Conservation (phyloP, 768 basidiomycete species). For the Panus rudis region DNA sequence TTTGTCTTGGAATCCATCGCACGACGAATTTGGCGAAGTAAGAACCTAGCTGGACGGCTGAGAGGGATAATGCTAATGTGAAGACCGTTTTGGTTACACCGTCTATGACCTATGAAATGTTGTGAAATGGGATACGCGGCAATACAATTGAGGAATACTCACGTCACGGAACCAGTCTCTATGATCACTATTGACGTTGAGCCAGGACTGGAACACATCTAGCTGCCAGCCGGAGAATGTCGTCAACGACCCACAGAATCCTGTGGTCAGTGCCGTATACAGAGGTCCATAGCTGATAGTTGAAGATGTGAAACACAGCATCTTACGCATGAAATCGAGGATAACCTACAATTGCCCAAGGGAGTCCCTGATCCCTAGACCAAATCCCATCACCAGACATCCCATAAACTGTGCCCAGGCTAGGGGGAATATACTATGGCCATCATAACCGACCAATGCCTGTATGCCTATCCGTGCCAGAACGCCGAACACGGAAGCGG, state of each 20-base stretch:
- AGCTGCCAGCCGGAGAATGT: conserved; percentile 96
- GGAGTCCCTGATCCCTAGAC: conserved; percentile 60
- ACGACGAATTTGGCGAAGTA: conserved; percentile 43
- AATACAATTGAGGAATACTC: conserved; percentile 23
- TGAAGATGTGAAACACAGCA: conserved; percentile 2
- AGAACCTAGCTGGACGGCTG: conserved; percentile 70
- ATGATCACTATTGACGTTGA: conserved; percentile 50
- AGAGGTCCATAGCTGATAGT: conserved; percentile 72
- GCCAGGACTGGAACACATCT: conserved; percentile 81
- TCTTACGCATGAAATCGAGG: conserved; percentile 8
- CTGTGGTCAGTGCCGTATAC: conserved; percentile 85
- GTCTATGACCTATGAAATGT: conserved; percentile 77
- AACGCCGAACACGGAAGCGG: conserved; percentile 79
- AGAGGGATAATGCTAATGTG: conserved; percentile 71
- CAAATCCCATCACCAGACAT: conserved; percentile 88
- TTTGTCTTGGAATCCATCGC: conserved; percentile 31
- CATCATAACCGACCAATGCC: conserved; percentile 69
- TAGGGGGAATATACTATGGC: conserved; percentile 70
- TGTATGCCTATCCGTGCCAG: conserved; percentile 75
- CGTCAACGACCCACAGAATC: conserved; percentile 93
- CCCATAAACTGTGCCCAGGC: conserved; percentile 84
- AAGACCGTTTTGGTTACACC: conserved; percentile 75
- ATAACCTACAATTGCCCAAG: conserved; percentile 68
- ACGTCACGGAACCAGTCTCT: conserved; percentile 71
- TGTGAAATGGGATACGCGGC: conserved; percentile 7